Evolutionary conservation across 768 basidiomycete species (phyloP).

Genomic region (Neoboletus magnificus): DNA sequence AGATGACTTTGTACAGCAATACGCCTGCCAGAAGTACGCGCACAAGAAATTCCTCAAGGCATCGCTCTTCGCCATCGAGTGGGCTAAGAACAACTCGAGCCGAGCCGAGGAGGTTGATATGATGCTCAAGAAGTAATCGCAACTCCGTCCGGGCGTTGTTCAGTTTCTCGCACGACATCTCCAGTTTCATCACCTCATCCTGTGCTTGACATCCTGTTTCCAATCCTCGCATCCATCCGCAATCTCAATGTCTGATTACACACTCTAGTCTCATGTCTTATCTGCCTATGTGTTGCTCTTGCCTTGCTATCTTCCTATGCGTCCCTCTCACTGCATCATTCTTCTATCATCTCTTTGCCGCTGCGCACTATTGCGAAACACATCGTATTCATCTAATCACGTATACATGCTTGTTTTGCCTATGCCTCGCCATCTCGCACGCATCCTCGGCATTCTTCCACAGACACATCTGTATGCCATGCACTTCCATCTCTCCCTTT

Average conservation of each 20-base stretch:
- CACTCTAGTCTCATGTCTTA: constrained; percentile 36
- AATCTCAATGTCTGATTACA: constrained; percentile 40
- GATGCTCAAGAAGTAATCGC: constrained; percentile 31
- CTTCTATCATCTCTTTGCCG: constrained; percentile 22
- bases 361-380: constrained; percentile 34
- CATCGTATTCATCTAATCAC: constrained; percentile 33
- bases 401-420: constrained; percentile 37
- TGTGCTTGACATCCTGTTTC: constrained; percentile 38
- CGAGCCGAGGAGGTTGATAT: constrained; percentile 32
- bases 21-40: constrained; percentile 95
- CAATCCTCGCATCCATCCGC: constrained; percentile 31
- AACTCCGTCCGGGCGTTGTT: constrained; percentile 11
- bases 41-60: constrained; percentile 98
- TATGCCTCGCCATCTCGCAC: constrained; percentile 19
- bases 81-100: constrained; percentile 55
- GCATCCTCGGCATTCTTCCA: constrained; percentile 18
- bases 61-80: constrained; percentile 70
- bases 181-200: constrained; percentile 22
- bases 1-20: constrained; percentile 73
- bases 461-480: constrained; percentile 29
- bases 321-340: constrained; percentile 23
- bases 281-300: constrained; percentile 35
- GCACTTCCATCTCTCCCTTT: constrained; percentile 7
- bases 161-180: constrained; percentile 24
- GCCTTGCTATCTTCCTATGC: constrained; percentile 38